These are phyloP conservation scores for Stevia rebaudiana DNA, from an alignment of 140 eudicot species.

Conservation along the genomic window DNA sequence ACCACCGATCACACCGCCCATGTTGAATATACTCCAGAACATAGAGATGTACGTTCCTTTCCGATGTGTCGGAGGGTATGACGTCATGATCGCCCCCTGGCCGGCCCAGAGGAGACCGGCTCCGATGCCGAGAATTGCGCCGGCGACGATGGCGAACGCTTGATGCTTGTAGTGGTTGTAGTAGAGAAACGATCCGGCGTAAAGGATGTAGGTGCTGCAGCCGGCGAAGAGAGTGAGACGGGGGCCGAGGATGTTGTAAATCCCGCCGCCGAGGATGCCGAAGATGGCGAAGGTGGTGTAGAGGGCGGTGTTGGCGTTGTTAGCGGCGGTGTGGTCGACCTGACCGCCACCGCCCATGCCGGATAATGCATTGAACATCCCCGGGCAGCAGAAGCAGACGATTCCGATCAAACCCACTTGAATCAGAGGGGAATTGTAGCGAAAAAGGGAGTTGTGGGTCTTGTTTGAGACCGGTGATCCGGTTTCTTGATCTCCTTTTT, in stretches of 20 bases:
- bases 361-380: constrained; percentile 90
- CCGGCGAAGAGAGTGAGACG: constrained; percentile 63
- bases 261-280: constrained; percentile 90
- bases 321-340: constrained; percentile 77
- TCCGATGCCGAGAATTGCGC: constrained; percentile 78
- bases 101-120: constrained; percentile 96
- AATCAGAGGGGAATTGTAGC: constrained; percentile 73
- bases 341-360: constrained; percentile 99
- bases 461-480: constrained; percentile 13
- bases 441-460: constrained; percentile 28
- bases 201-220: constrained; percentile 74
- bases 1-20: constrained; percentile 98
- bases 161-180: constrained; percentile 77
- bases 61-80: constrained; percentile 63
- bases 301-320: constrained; percentile 96
- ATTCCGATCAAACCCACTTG: constrained; percentile 77
- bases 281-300: constrained; percentile 91
- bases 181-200: constrained; percentile 76
- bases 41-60: constrained; percentile 78
- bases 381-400: constrained; percentile 98
- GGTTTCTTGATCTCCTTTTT: constrained; percentile 30
- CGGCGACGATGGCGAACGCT: constrained; percentile 63
- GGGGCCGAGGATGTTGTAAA: constrained; percentile 89
- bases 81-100: constrained; percentile 94
- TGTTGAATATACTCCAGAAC: constrained; percentile 85